Percentiles rank a stretch among this genome's conserved stretches.
phyloP scores from a whole-genome alignment of 495 filamentous ascomycete genomes.

The Hypoxylon fragiforme region DNA sequence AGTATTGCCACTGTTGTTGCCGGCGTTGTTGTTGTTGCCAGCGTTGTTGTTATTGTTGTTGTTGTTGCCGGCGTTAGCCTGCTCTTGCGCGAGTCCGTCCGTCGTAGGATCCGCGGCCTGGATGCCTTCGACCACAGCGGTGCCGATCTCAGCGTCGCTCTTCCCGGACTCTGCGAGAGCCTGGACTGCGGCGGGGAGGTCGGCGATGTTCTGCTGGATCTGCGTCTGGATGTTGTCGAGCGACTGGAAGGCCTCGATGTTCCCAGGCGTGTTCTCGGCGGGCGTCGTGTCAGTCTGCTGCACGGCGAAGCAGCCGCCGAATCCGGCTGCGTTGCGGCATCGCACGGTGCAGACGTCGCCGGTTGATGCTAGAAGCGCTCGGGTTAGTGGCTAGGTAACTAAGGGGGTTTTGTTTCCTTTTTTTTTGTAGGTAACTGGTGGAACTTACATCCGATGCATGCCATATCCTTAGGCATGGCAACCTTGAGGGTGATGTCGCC shows the following conservation, averaged over 20 bases:
- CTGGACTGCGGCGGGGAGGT: constrained; percentile 41
- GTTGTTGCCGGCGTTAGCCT: background rate
- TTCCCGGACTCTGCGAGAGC: constrained; percentile 29
- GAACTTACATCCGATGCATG: constrained; percentile 42
- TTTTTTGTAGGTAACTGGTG: too few relatives aligned
- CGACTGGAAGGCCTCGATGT: constrained; percentile 37
- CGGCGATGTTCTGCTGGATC: constrained; percentile 39
- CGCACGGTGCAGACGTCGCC: constrained; percentile 59
- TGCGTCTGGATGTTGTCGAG: constrained; percentile 36
- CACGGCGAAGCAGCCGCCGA: constrained; percentile 54
- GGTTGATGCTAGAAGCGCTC: constrained; percentile 38
- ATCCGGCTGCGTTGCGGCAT: constrained; percentile 60
- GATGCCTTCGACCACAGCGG: constrained; percentile 13
- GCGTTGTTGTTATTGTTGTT: background rate
- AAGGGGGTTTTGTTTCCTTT: too few relatives aligned
- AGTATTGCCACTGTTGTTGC: background rate
- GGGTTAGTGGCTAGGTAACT: too few relatives aligned
- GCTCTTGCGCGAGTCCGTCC: constrained; percentile 6
- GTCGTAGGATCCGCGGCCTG: constrained; percentile 18
- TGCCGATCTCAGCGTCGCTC: constrained; percentile 16
- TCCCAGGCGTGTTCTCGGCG: constrained; percentile 41
- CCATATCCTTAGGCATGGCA: constrained; percentile 44
- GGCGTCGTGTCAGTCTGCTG: constrained; percentile 45
- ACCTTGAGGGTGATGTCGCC: constrained; percentile 49
- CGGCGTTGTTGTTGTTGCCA: background rate